Percentiles rank a stretch among this genome's conserved stretches.
phyloP scores from a whole-genome alignment of 1,284 basidiomycete species.

The Sutorius eximius region DNA sequence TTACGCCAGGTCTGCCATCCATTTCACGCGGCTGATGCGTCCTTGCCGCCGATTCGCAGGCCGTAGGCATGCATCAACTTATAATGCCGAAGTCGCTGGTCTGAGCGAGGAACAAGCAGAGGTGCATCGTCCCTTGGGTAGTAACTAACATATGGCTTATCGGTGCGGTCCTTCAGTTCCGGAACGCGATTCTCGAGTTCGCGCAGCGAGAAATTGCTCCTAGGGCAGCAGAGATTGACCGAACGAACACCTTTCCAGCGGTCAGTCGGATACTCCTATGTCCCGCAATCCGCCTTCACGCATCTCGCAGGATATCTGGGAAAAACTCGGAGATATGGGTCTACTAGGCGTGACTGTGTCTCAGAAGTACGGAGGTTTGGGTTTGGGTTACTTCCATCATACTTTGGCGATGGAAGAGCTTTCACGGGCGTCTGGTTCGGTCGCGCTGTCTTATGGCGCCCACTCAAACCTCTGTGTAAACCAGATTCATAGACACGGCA shows the following conservation, averaged over 20 bases:
- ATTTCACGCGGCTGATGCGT: slow-evolving; percentile 1
- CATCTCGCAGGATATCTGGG: slow-evolving; percentile 73
- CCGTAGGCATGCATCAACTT: slow-evolving; percentile 48
- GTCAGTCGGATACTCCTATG: slow-evolving; percentile 45
- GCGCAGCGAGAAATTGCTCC: slow-evolving; percentile 72
- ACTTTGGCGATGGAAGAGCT: slow-evolving; percentile 92
- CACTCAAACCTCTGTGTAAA: slow-evolving; percentile 86
- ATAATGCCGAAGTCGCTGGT: slow-evolving; percentile 78
- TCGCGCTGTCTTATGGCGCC: slow-evolving; percentile 91
- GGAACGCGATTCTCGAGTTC: slow-evolving; percentile 75
- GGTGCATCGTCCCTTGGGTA: slow-evolving; percentile 43
- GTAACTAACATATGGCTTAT: slow-evolving; percentile 1
- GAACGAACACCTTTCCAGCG: slow-evolving; percentile 73
- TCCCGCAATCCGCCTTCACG: slow-evolving; percentile 2
- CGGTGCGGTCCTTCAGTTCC: slow-evolving; percentile 54
- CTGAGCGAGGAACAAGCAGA: slow-evolving; percentile 82
- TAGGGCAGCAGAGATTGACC: slow-evolving; percentile 81
- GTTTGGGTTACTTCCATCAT: slow-evolving; percentile 84
- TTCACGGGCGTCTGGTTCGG: slow-evolving; percentile 85
- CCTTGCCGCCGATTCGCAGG: background rate
- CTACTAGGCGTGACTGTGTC: slow-evolving; percentile 82
- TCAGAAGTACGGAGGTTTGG: slow-evolving; percentile 77
- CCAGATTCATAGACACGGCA: slow-evolving; percentile 88
- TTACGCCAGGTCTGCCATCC: slow-evolving; percentile 8
- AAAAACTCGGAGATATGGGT: slow-evolving; percentile 86